phyloP scores from a whole-genome alignment of 2,329 filamentous ascomycete genomes.

The Aureobasidium vineae region DNA sequence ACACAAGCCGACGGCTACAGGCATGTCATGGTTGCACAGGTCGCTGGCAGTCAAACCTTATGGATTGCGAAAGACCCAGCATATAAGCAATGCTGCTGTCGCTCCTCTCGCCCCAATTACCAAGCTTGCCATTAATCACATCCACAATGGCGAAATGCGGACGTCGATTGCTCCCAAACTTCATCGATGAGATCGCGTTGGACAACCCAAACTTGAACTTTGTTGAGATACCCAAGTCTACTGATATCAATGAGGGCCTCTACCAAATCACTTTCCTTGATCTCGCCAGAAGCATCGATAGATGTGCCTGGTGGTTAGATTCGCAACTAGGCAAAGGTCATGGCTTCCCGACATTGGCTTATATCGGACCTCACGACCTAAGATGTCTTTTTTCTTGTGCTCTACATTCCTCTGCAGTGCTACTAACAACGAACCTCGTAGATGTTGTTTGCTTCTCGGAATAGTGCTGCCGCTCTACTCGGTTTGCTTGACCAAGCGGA shows the following conservation, averaged over 20 bases:
- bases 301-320: conserved; percentile 21
- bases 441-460: conserved; percentile 17
- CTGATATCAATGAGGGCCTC: not conserved
- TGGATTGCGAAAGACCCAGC: not conserved
- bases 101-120: not conserved
- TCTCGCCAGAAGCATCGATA: conserved; percentile 4
- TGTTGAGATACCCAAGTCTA: not conserved
- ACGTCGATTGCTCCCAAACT: not conserved
- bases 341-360: conserved; percentile 7
- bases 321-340: not conserved
- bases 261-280: not conserved
- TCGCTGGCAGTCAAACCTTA: not conserved
- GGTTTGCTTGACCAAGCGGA: not conserved
- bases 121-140: not conserved
- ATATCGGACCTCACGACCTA: conserved; percentile 10
- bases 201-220: not conserved
- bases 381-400: conserved; percentile 3
- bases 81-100: not conserved
- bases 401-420: no score
- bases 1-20: conserved; percentile 1
- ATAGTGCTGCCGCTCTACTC: not conserved
- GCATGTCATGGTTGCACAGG: not conserved
- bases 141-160: not conserved
- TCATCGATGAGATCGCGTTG: not conserved
- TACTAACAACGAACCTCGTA: not conserved